phyloP scores from a whole-genome alignment of 2,329 filamentous ascomycete species.

The Colletotrichum sp. region DNA sequence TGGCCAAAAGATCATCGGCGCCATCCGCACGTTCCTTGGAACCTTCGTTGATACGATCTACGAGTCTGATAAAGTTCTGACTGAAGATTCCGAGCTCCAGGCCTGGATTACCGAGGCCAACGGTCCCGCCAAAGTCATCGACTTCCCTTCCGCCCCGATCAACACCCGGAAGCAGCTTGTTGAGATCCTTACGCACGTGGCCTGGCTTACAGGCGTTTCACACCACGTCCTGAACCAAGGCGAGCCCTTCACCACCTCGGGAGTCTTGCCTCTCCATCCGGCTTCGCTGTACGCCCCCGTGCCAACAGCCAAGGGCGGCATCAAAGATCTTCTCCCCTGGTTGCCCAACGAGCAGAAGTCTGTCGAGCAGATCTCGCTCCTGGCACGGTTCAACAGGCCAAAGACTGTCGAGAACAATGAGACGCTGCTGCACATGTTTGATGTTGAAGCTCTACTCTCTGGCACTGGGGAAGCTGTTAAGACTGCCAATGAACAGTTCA shows the following conservation, averaged over 20 bases:
- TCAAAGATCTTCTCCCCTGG: background rate
- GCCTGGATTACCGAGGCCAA: background rate
- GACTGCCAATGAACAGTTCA: background rate
- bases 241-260: background rate
- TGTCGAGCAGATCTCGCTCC: background rate
- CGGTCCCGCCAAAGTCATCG: background rate
- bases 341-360: background rate
- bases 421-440: background rate
- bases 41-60: background rate
- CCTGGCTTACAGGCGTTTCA: background rate
- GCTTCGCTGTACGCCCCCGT: background rate
- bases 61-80: background rate
- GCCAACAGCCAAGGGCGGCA: background rate
- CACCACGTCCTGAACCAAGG: background rate
- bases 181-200: background rate
- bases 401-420: background rate
- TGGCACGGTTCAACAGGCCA: background rate
- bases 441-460: background rate
- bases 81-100: background rate
- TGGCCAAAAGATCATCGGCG: background rate
- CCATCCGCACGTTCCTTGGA: background rate
- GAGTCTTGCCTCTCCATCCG: background rate
- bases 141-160: background rate
- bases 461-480: background rate
- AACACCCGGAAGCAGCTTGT: background rate